phyloP scores from a whole-genome alignment of 164 flowering plant species.

The Stephania japonica region DNA sequence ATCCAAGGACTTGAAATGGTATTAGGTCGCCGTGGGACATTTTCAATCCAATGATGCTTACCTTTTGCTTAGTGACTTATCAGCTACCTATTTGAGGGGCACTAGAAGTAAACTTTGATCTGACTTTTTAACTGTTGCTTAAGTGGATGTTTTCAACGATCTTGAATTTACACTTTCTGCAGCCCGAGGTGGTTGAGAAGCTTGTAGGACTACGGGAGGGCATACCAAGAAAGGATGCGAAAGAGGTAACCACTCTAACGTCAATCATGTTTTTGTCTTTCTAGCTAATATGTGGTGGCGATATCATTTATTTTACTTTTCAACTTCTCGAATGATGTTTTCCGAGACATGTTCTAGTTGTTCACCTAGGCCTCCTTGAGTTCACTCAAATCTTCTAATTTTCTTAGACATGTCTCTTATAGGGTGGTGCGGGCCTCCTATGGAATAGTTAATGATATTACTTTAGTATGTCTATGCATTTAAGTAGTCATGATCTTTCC shows the following conservation, averaged over 20 bases:
- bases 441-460: too few species aligned
- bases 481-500: too few species aligned
- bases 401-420: background rate
- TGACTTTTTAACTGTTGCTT: background rate
- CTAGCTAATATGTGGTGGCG: background rate
- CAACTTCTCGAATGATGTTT: too few species aligned
- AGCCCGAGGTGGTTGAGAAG: slow-evolving; percentile 97
- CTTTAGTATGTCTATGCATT: too few species aligned
- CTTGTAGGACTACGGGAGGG: slow-evolving; percentile 88
- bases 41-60: too few species aligned
- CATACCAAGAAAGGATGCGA: slow-evolving; percentile 93
- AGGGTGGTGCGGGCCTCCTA: too few species aligned
- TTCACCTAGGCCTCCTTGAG: background rate
- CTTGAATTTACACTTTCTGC: slow-evolving; percentile 21
- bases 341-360: too few species aligned
- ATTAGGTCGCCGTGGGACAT: too few species aligned
- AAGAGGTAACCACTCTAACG: slow-evolving; percentile 55
- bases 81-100: too few species aligned
- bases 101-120: too few species aligned
- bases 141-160: background rate
- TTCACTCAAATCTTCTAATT: background rate
- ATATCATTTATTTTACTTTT: background rate
- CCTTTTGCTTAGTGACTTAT: too few species aligned
- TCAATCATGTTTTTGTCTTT: background rate
- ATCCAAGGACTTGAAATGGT: too few species aligned